Conservation (phyloP, 306 rosid genomes). For the Rubus parviflorus region DNA sequence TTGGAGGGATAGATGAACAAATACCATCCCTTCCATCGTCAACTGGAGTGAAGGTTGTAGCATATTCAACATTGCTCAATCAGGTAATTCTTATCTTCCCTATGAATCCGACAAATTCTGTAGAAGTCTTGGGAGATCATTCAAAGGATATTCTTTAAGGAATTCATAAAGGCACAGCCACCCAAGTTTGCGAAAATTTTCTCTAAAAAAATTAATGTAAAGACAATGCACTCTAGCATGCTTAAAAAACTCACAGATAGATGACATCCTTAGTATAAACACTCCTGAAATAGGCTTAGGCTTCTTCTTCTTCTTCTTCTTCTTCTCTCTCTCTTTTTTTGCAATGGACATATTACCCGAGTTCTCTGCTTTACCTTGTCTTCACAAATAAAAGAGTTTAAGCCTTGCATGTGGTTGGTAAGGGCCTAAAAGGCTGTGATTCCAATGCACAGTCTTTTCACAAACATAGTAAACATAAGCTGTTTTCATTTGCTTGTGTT, state of each 20-base stretch:
- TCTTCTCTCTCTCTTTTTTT: background rate
- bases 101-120: conserved; percentile 19
- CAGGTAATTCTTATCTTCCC: conserved; percentile 55
- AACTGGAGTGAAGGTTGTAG: conserved; percentile 68
- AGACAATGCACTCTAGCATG: background rate
- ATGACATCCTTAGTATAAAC: background rate
- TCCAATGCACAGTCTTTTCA: background rate
- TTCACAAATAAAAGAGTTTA: background rate
- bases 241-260: background rate
- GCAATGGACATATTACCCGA: background rate
- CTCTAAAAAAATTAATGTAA: background rate
- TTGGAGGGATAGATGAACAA: conserved; percentile 88
- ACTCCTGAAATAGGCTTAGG: background rate
- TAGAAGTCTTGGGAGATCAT: background rate
- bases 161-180: background rate
- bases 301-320: background rate
- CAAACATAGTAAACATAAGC: background rate
- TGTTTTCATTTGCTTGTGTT: conserved; percentile 2
- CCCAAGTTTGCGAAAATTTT: background rate
- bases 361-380: background rate
- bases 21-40: conserved; percentile 82
- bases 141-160: background rate
- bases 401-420: background rate
- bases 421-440: background rate
- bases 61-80: conserved; percentile 69